Percentiles rank a stretch among this genome's conserved stretches.
These are phyloP conservation scores for Porpolomopsis calyptriformis DNA, from an alignment of 768 basidiomycete genomes.

Conservation along the genomic window DNA sequence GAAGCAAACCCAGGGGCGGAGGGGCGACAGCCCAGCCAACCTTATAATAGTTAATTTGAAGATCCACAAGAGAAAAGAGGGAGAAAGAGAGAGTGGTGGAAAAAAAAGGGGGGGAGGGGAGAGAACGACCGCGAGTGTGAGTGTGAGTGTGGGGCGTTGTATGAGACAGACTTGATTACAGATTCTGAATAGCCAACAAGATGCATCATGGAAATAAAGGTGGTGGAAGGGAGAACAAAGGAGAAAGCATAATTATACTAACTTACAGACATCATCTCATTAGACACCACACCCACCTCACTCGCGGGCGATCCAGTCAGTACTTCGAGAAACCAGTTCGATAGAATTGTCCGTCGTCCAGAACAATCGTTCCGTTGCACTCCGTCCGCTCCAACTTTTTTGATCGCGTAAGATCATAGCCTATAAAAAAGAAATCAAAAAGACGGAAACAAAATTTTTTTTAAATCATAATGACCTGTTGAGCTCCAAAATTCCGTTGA, in stretches of 20 bases:
- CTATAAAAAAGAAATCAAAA: conserved; percentile 29
- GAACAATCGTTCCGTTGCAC: conserved; percentile 84
- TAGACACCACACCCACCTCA: conserved; percentile 24
- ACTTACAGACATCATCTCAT: too few species aligned
- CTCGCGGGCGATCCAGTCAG: conserved; percentile 78
- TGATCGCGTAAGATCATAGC: conserved; percentile 96
- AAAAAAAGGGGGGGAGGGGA: too few species aligned
- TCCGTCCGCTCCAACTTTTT: conserved; percentile 88
- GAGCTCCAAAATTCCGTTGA: conserved; percentile 91
- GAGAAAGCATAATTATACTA: not conserved
- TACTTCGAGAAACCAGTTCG: conserved; percentile 74
- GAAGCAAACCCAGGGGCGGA: too few species aligned
- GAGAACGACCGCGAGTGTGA: too few species aligned
- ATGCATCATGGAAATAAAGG: too few species aligned
- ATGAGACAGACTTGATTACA: too few species aligned
- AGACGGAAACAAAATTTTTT: not conserved
- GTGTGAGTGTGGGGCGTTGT: too few species aligned
- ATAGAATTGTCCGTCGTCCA: conserved; percentile 89
- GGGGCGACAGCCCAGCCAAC: too few species aligned
- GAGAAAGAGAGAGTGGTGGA: too few species aligned
- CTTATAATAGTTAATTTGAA: too few species aligned
- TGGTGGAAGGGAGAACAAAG: not conserved
- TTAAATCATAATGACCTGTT: conserved; percentile 59
- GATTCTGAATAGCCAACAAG: too few species aligned
- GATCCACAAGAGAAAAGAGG: too few species aligned